Conservation (phyloP, 257 asterid species). For the Jaltomata sinuosa region DNA sequence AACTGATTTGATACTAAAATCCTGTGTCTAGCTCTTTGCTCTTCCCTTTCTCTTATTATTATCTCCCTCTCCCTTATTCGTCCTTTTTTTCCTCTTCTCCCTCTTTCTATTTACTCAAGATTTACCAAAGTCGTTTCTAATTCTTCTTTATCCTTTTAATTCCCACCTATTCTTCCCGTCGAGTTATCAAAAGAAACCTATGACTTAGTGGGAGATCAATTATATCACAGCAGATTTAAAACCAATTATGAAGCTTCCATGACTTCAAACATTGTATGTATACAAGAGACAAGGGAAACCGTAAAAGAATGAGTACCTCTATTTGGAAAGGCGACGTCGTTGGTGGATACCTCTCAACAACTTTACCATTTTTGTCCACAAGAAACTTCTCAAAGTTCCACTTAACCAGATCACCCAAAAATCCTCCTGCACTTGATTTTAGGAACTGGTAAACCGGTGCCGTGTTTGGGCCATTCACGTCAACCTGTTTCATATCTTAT, state of each 20-base stretch:
- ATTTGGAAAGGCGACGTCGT: slow-evolving; percentile 83
- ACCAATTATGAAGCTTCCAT: neutral
- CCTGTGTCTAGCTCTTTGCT: neutral
- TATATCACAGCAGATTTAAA: neutral
- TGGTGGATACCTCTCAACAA: slow-evolving; percentile 84
- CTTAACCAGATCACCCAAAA: slow-evolving; percentile 72
- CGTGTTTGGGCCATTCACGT: slow-evolving; percentile 85
- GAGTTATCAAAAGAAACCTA: neutral
- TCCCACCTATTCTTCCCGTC: neutral
- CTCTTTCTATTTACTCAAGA: neutral
- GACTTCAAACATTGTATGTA: neutral
- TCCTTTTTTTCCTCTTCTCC: neutral
- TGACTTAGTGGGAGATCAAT: neutral
- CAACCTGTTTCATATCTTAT: slow-evolving; percentile 47
- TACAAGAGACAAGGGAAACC: neutral
- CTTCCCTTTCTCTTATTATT: neutral
- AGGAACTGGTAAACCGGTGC: slow-evolving; percentile 88
- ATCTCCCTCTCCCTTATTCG: neutral
- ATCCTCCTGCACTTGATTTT: slow-evolving; percentile 80
- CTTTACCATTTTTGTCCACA: slow-evolving; percentile 84
- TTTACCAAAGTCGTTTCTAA: neutral
- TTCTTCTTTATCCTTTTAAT: neutral
- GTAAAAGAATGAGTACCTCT: slow-evolving; percentile 44
- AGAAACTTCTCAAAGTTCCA: slow-evolving; percentile 98
- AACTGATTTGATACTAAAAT: neutral